Base-by-base conservation (phyloP, 192 early-diverging fungal species). In the Coemansia sp. region DNA sequence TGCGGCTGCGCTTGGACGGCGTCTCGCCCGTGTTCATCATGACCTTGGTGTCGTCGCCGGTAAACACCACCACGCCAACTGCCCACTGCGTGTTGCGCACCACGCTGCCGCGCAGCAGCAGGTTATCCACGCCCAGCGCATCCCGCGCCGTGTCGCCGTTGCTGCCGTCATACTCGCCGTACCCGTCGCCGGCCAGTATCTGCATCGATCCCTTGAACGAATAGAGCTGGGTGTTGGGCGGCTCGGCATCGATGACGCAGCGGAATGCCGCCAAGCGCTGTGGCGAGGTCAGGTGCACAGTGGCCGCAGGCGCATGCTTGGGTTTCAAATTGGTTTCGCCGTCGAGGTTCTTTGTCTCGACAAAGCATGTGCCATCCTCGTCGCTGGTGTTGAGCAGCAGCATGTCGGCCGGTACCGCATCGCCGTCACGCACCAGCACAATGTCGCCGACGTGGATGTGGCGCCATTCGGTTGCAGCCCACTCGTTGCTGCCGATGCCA, bases 271-370 rank as follows among this genome's bases (percentile, higher is more conserved):
- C 84, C 43, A 85, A 79, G 43, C 84, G 89, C 8, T 67, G 71
- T 15, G 82, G 75, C 15, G 78, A 74, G 19, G 57, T 44, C 19
- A 91, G 40, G 36, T 75, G 80, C 15, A 67, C 62, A 10, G 89
- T 93, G 14, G 84, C 79, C 0, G 75, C 58, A 45, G 87, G 43
- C 3, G 85, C 82, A 36, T 85, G 79, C 39, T 91, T 86, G 23
- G 90, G 83, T 72, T 99, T 99, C 27, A 99, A 78, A 59, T 97
- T 99, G 7, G 96, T 99, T 64, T 99, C 96, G 52, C 96, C 96
- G 54, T 99, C 96, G 31, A 99, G 81, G 60, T 96, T 94, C 58
- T 99, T 95, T 0, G 96, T 99, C 70, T 99, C 96, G n/a, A 95
- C 82, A 68, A 90, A 97, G 51, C 91, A 94, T 0, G 88, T 62